Evolutionary conservation across 768 basidiomycete genomes (phyloP).

Genomic region (Sistotremastrum niveocremeum): DNA sequence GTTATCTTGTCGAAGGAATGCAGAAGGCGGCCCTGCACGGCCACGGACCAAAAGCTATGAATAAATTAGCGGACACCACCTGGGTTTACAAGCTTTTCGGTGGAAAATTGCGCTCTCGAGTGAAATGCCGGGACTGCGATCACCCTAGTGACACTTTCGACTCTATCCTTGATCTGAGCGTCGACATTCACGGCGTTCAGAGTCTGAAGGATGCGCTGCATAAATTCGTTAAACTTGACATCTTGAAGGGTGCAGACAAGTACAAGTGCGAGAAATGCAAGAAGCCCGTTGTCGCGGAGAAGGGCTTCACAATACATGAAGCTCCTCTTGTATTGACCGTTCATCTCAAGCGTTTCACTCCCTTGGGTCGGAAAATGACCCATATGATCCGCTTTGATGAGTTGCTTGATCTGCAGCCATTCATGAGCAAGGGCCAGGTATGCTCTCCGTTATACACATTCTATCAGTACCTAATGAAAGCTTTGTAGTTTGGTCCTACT

Average conservation of each 20-base stretch:
- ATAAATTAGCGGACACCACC: constrained; percentile 66
- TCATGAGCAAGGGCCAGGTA: constrained; percentile 69
- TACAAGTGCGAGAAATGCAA: constrained; percentile 99
- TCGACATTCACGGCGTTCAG: constrained; percentile 63
- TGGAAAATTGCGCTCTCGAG: constrained; percentile 80
- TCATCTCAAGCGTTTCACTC: constrained; percentile 91
- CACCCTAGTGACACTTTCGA: constrained; percentile 95
- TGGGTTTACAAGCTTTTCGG: constrained; percentile 95
- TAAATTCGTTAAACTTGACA: constrained; percentile 72
- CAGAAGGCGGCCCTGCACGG: constrained; percentile 76
- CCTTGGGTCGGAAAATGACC: constrained; percentile 75
- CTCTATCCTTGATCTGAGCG: constrained; percentile 81
- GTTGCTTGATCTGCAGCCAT: constrained; percentile 51
- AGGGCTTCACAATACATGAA: constrained; percentile 77
- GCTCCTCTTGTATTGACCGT: constrained; percentile 82
- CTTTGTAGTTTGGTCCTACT: constrained; percentile 38
- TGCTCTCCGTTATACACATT: constrained; percentile 4
- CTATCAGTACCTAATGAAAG: not conserved
- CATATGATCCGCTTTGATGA: constrained; percentile 72
- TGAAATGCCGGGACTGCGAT: constrained; percentile 68
- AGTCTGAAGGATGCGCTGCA: constrained; percentile 59
- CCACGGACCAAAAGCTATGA: constrained; percentile 52
- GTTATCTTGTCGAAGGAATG: constrained; percentile 83
- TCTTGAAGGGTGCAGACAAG: constrained; percentile 81
- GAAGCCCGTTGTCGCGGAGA: constrained; percentile 78